Evolutionary conservation across 306 rosid species (phyloP).

Genomic region (Lagenaria siceraria): DNA sequence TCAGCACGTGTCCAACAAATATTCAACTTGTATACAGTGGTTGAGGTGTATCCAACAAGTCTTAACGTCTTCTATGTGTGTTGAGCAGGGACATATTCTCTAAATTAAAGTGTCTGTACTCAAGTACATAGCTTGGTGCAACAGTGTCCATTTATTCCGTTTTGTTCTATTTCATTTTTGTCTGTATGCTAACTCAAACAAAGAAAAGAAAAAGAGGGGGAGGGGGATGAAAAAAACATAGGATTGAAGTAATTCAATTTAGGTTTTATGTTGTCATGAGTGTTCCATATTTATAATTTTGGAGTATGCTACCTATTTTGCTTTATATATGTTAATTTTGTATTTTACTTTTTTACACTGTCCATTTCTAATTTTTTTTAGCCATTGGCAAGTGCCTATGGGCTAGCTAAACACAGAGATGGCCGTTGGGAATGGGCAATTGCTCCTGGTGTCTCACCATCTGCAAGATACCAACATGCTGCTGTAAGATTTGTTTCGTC

Average conservation of each 20-base stretch:
- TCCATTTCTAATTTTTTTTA: slow-evolving; percentile 16
- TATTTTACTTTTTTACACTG: background rate
- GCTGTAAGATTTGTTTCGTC: slow-evolving; percentile 52
- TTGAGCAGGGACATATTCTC: background rate
- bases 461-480: slow-evolving; percentile 98
- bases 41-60: background rate
- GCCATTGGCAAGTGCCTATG: slow-evolving; percentile 99
- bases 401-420: slow-evolving; percentile 99
- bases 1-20: background rate
- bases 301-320: background rate
- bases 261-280: background rate
- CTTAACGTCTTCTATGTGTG: background rate
- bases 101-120: background rate
- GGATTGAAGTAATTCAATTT: background rate
- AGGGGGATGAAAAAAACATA: background rate
- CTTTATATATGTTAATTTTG: background rate
- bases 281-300: background rate
- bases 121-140: background rate
- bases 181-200: background rate
- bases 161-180: background rate
- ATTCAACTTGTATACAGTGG: background rate
- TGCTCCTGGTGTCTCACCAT: slow-evolving; percentile 99
- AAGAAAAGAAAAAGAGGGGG: background rate
- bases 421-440: slow-evolving; percentile 99
- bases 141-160: background rate